phyloP scores from a whole-genome alignment of 805 yeast genomes.

The Sugiyamaella qingdaonensis region DNA sequence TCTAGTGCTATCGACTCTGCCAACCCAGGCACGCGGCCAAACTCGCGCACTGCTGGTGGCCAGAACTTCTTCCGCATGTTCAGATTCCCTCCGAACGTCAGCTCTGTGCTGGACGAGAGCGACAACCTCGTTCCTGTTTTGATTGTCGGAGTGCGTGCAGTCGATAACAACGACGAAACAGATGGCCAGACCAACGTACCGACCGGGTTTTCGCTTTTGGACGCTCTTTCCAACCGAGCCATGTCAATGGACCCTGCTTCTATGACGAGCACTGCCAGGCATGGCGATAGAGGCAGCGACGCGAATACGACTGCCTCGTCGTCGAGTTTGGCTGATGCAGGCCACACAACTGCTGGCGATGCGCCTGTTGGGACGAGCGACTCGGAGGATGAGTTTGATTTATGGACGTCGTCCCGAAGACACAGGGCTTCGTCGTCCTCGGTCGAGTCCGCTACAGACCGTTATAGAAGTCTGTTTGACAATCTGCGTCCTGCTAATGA shows the following conservation, averaged over 20 bases:
- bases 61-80: conserved; percentile 33
- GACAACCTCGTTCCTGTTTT: conserved; percentile 41
- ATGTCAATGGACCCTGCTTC: background rate
- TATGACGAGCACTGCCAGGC: background rate
- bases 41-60: background rate
- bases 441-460: background rate
- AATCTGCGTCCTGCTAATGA: background rate
- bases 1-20: conserved; percentile 19
- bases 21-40: background rate
- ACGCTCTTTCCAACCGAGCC: conserved; percentile 12
- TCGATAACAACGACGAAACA: conserved; percentile 21
- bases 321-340: background rate
- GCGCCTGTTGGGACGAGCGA: background rate
- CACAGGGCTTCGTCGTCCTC: background rate
- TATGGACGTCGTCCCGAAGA: background rate
- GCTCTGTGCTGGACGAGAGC: conserved; percentile 15
- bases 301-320: background rate
- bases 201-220: conserved; percentile 16
- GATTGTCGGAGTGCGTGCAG: conserved; percentile 47
- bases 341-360: background rate
- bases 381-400: conserved; percentile 1
- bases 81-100: conserved; percentile 26
- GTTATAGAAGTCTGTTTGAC: background rate
- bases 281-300: background rate
- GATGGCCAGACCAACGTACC: background rate